These are phyloP conservation scores for Fonsecaea erecta DNA, from an alignment of 2,329 filamentous ascomycete genomes.

Conservation along the genomic window DNA sequence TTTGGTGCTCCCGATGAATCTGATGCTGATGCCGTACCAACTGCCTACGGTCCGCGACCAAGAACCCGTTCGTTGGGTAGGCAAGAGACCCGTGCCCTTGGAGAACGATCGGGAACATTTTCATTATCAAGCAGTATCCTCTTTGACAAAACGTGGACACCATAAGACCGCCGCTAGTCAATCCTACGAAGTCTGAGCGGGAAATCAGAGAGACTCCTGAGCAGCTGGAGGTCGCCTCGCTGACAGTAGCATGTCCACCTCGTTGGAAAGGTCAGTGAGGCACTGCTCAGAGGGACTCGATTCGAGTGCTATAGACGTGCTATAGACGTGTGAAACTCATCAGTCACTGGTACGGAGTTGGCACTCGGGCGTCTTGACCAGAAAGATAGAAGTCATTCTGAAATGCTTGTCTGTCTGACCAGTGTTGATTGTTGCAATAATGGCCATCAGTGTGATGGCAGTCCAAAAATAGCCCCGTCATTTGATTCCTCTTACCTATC, in stretches of 20 bases:
- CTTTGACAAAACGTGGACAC: background rate
- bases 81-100: background rate
- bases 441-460: too few relatives aligned
- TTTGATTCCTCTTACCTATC: too few relatives aligned
- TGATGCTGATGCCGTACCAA: background rate
- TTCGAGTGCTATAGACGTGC: too few relatives aligned
- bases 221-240: background rate
- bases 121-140: background rate
- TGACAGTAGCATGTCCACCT: background rate
- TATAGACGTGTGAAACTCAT: too few relatives aligned
- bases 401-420: too few relatives aligned
- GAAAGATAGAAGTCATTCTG: background rate
- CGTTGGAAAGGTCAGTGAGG: background rate
- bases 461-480: constrained; percentile 1
- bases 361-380: background rate
- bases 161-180: background rate
- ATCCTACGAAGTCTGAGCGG: background rate
- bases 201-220: background rate
- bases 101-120: background rate
- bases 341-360: too few relatives aligned
- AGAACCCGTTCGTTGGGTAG: background rate
- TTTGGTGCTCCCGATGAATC: too few relatives aligned
- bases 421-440: too few relatives aligned
- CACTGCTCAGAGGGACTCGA: background rate
- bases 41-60: background rate